Base-by-base conservation (phyloP, 2,329 filamentous ascomycete genomes). In the Xylariaceae sp. region DNA sequence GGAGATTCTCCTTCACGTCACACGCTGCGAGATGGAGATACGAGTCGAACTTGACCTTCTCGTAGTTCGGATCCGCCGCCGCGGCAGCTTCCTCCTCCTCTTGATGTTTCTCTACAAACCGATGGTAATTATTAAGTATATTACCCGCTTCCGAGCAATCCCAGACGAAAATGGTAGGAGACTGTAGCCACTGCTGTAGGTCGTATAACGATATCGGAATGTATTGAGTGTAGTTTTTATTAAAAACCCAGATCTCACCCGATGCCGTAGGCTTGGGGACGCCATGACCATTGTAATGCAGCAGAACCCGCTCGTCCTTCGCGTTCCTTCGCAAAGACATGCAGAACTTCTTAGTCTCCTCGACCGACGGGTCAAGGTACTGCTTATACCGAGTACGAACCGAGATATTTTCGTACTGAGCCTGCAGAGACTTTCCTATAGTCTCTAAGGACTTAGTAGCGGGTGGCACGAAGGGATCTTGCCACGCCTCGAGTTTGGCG, bases 181-280 rank as follows among this genome's bases (percentile, higher is more conserved):
- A 93, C 63, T 93, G 92, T 6, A 99, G 84, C 94, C 94, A 99
- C 60, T 90, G 88, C 74, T 97, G 93, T 50, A 99, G 77, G 71
- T 99, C 94, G 70, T 96, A 97, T 7, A 99, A 78, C 0, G 93
- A 96, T 49, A 99, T 90, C 0, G 94, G 94, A 48, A 99, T 99
- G 72, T 99, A 99, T 75, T 99, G 94, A 0, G 94, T 99, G 73
- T 97, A 99, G 66, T 91, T 97, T 68, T 94, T 93, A 75, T 99
- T 99, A 74, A 99, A 99, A 4, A 97, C 95, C 94, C 94, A 99
- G 17, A 99, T 96, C 74, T 99, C 94, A 11, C 94, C 94, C 3
- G 93, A 97, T 2, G 89, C 86, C 0, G 94, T 99, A 2, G 94
- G 94, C 70, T 97, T 91, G 1, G 94, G 94, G 9, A 99, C 94